A percentile compares a stretch with the other conserved stretches of the same genome.
Evolutionary conservation across 352 stramenopile species (phyloP).

Genomic region (Bremia lactucae): DNA sequence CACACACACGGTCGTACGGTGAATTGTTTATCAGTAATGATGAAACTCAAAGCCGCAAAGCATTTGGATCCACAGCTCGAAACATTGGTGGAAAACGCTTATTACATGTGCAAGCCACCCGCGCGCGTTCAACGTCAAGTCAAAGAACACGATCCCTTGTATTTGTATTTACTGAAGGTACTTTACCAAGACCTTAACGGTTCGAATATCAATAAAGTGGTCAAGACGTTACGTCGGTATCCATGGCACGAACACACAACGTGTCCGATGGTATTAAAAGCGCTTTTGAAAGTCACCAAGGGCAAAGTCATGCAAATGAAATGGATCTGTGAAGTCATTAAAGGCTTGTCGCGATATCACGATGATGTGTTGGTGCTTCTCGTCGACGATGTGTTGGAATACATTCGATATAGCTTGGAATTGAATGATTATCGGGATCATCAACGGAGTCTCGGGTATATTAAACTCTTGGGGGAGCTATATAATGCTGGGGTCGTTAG

Average conservation of each 20-base stretch:
- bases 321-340: conserved; percentile 81
- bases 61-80: conserved; percentile 81
- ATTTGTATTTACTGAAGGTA: conserved; percentile 85
- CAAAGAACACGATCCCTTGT: conserved; percentile 85
- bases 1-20: conserved; percentile 87
- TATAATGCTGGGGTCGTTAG: conserved; percentile 88
- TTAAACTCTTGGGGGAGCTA: conserved; percentile 90
- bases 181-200: conserved; percentile 80
- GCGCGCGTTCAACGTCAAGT: conserved; percentile 64
- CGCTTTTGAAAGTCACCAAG: conserved; percentile 89
- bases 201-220: conserved; percentile 83
- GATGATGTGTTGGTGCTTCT: conserved; percentile 85
- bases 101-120: conserved; percentile 88
- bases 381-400: conserved; percentile 90
- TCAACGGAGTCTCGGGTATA: conserved; percentile 88
- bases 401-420: conserved; percentile 86
- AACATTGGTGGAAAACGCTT: conserved; percentile 87
- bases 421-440: conserved; percentile 86
- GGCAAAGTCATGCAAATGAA: conserved; percentile 84
- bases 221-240: conserved; percentile 90
- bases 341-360: conserved; percentile 76
- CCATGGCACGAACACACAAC: conserved; percentile 78
- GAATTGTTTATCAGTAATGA: conserved; percentile 91
- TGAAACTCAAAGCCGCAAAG: conserved; percentile 92
- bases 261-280: conserved; percentile 75